Percentiles rank a stretch among this genome's conserved stretches.
phyloP scores from a whole-genome alignment of 1,284 basidiomycete genomes.

The Pulveroboletus ridleyi region DNA sequence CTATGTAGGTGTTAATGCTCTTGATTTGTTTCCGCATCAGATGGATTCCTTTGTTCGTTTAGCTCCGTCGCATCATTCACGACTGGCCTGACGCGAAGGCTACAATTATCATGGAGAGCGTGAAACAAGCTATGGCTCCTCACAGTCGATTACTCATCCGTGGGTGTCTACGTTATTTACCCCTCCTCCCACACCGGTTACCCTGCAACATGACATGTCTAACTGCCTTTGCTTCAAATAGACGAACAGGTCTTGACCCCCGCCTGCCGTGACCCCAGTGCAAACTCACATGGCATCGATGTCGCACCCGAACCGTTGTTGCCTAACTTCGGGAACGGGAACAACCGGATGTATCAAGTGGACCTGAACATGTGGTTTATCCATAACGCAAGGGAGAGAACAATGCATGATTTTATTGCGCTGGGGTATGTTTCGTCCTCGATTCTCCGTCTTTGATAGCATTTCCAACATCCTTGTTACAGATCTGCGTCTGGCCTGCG shows the following conservation, averaged over 20 bases:
- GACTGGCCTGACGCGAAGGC: too few species aligned
- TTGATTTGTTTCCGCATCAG: background rate
- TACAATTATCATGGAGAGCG: too few species aligned
- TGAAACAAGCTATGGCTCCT: too few species aligned
- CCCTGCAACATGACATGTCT: background rate
- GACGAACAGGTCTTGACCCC: conserved; percentile 17
- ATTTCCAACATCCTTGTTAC: too few species aligned
- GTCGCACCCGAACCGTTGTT: conserved; percentile 37
- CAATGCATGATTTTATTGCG: conserved; percentile 26
- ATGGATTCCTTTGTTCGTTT: background rate
- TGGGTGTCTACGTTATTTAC: background rate
- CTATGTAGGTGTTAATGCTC: conserved; percentile 21
- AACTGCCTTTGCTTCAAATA: conserved; percentile 2
- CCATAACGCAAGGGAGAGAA: conserved; percentile 36
- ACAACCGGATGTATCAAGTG: conserved; percentile 22
- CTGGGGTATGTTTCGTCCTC: conserved; percentile 26
- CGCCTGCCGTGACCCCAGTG: conserved; percentile 17
- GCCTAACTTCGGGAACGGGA: conserved; percentile 33
- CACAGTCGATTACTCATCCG: too few species aligned
- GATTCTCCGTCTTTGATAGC: too few species aligned
- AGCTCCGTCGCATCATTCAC: conserved; percentile 36
- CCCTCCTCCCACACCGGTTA: too few species aligned
- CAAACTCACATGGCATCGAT: conserved; percentile 16
- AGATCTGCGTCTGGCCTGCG: too few species aligned
- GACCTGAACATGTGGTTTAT: conserved; percentile 28